Base-by-base conservation (phyloP, 2,329 filamentous ascomycete genomes). In the Elsinoe batatas region DNA sequence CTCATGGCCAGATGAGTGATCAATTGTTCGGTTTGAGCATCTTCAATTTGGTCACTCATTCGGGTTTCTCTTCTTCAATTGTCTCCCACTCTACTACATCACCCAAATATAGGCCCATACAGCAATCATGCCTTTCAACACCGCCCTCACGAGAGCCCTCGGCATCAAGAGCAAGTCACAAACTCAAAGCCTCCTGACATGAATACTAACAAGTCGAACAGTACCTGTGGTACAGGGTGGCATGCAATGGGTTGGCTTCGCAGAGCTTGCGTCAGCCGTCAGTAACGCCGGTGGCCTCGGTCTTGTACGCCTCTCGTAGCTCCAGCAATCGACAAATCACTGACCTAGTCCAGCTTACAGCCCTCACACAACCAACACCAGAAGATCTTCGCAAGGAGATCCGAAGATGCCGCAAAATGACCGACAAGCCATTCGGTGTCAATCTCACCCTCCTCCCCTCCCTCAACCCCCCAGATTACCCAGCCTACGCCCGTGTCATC, bases 331-430 rank as follows among this genome's bases (percentile, higher is more conserved):
- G 15, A n/a, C 22, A 5, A 0, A 3, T 3, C 17, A 20, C 13
- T 40, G 12, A 40, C 12, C 62, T 65, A 49, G 20, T 15, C 66
- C 57, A 72, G 69, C 79, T 93, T 71, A 93, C 88, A 30, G 88
- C 86, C 47, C 83, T 97, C 66, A 97, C 94, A 54, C 94, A 95
- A 80, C 88, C 93, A 33, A 86, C 87, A 13, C 91, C 93, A 47
- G 88, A 90, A 71, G 90, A 88, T 68, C 84, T 98, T 56, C 90
- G 91, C 71, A 87, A 88, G 67, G 93, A 98, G 76, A 98, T 98
- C 73, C 85, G 81, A 61, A 84, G 82, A 74, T 95, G 88, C 78
- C 85, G 84, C 63, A 81, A 78, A 61, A 82, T 97, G 76, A 93
- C 88, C 57, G 76, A 77, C 60, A 79, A 82, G 61, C 88, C 88